Conservation (phyloP, 2,329 filamentous ascomycete species). For the Myriangium duriaei region DNA sequence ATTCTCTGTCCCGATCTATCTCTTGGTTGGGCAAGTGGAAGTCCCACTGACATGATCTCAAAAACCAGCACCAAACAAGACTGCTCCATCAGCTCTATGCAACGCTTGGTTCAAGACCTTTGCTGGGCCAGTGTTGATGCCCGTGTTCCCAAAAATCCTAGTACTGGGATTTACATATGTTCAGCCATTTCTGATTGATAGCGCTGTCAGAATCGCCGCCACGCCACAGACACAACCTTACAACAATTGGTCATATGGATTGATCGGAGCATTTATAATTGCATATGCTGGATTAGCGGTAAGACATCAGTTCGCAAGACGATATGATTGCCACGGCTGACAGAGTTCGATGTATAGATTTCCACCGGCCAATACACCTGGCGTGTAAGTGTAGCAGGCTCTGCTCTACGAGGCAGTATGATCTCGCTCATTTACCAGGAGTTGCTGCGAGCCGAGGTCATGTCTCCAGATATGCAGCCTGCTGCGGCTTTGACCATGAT, state of each 20-base stretch:
- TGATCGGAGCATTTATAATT: conserved; percentile 22
- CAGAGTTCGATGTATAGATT: not conserved
- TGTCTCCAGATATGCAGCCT: not conserved
- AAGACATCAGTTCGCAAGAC: conserved; percentile 5
- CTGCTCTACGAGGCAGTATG: conserved; percentile 6
- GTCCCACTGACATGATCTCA: no score
- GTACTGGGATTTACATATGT: conserved; percentile 9
- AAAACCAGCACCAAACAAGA: not conserved
- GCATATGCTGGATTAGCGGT: conserved; percentile 23
- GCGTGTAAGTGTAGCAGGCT: not conserved
- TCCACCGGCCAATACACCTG: not conserved
- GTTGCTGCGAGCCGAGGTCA: conserved; percentile 1
- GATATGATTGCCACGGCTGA: not conserved
- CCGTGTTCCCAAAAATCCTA: conserved; percentile 15
- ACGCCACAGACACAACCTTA: not conserved
- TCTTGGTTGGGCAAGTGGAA: no score
- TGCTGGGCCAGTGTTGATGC: conserved; percentile 17
- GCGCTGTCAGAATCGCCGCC: not conserved
- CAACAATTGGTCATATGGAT: conserved; percentile 16
- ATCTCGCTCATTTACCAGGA: conserved; percentile 7
- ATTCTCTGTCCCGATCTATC: no score
- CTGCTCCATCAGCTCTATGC: conserved; percentile 1
- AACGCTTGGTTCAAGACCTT: conserved; percentile 2
- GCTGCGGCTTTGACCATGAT: conserved; percentile 6
- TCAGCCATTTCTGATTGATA: conserved; percentile 8